Evolutionary conservation across 139 green algal genomes (phyloP).

Genomic region (Coelastrella sp.): DNA sequence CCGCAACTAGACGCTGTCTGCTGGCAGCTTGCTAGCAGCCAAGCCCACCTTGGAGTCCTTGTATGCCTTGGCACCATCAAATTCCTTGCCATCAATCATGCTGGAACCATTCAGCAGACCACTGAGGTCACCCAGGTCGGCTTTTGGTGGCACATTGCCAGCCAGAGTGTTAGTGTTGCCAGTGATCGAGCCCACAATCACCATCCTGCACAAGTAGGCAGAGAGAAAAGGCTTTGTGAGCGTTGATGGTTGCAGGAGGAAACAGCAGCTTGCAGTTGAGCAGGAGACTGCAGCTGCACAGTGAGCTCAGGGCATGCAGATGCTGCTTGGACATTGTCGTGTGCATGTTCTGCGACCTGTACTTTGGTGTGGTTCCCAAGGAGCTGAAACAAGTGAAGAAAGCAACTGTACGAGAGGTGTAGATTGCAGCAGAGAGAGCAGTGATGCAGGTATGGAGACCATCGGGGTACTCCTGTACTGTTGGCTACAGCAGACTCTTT

Average conservation of each 20-base stretch:
- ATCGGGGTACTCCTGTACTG: no score
- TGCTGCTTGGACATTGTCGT: no score
- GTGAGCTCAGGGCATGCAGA: no score
- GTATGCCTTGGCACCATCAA: constrained; percentile 97
- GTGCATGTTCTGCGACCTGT: no score
- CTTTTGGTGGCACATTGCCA: constrained; percentile 92
- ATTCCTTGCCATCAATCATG: constrained; percentile 94
- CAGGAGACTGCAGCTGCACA: background rate
- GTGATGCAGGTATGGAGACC: background rate
- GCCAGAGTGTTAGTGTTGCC: constrained; percentile 97
- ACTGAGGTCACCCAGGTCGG: constrained; percentile 89
- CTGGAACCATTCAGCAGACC: constrained; percentile 70
- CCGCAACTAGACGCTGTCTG: no score
- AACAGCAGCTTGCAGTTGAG: background rate
- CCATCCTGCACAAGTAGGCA: constrained; percentile 50
- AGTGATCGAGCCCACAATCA: constrained; percentile 97
- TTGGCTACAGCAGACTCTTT: background rate
- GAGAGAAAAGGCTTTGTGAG: background rate
- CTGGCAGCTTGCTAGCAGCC: background rate
- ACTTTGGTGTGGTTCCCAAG: no score
- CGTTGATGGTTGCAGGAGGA: background rate
- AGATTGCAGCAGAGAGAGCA: no score
- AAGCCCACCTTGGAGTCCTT: constrained; percentile 92
- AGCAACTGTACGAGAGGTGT: no score
- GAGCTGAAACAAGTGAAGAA: no score